These are phyloP conservation scores for Corymbia maculata DNA, from an alignment of 345 rosid species.

Conservation along the genomic window DNA sequence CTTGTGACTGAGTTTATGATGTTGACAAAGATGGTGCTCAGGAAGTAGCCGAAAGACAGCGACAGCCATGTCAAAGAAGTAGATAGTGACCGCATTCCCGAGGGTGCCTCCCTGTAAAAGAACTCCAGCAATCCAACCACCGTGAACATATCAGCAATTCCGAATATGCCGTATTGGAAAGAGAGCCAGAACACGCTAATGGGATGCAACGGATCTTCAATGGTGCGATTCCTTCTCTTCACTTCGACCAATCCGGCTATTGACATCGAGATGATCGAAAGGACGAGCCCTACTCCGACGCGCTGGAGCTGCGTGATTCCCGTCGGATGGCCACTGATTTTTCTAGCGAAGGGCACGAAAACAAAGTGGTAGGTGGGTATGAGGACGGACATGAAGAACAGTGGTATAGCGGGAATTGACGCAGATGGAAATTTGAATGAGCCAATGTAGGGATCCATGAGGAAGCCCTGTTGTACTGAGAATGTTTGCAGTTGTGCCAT, in stretches of 20 bases:
- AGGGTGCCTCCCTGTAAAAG: constrained; percentile 58
- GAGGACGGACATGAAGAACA: constrained; percentile 35
- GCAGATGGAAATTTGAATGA: constrained; percentile 42
- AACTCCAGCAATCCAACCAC: constrained; percentile 63
- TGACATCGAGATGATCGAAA: background rate
- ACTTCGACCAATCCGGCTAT: constrained; percentile 33
- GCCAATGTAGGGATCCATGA: constrained; percentile 36
- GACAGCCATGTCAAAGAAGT: constrained; percentile 68
- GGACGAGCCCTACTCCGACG: constrained; percentile 5
- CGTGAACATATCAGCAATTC: constrained; percentile 62
- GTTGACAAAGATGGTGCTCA: constrained; percentile 56
- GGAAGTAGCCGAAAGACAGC: constrained; percentile 53
- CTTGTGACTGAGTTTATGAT: constrained; percentile 41
- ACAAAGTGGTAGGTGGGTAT: constrained; percentile 43
- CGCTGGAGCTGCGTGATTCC: constrained; percentile 48
- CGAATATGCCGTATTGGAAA: constrained; percentile 54
- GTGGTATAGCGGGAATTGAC: constrained; percentile 50
- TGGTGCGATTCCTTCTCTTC: constrained; percentile 24
- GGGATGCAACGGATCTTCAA: background rate
- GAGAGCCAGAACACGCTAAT: constrained; percentile 53
- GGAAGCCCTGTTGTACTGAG: constrained; percentile 50
- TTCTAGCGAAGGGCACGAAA: constrained; percentile 32
- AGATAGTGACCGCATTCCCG: constrained; percentile 53
- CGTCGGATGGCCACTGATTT: constrained; percentile 20
- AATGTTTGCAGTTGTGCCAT: constrained; percentile 68